A percentile compares a stretch with the other conserved stretches of the same genome.
Conservation (phyloP, 2,329 filamentous ascomycete genomes). For the Xylaria sp. region DNA sequence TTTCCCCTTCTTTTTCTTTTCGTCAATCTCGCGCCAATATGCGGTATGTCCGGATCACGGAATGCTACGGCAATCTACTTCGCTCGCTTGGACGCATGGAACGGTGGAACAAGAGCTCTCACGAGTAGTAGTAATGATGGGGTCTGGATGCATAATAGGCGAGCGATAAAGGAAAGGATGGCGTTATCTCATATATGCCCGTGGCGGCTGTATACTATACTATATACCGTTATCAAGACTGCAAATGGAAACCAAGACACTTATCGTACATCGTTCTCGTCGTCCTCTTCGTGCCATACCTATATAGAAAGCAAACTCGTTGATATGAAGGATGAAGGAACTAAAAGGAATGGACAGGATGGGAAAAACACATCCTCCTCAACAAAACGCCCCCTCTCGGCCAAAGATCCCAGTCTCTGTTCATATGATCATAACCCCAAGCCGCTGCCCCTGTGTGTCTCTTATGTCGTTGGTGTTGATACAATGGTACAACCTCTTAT, state of each 20-base stretch:
- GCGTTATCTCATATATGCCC: background rate
- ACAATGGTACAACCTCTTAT: conserved; percentile 19
- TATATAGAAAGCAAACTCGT: conserved; percentile 1
- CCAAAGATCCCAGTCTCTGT: conserved; percentile 7
- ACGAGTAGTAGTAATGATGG: background rate
- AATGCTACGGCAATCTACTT: no score
- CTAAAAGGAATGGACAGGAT: background rate
- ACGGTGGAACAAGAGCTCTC: background rate
- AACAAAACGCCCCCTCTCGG: conserved; percentile 18
- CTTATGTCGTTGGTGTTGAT: conserved; percentile 22
- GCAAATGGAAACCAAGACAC: conserved; percentile 1
- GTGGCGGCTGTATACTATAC: conserved; percentile 1
- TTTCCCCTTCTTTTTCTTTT: background rate
- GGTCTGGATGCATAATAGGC: background rate
- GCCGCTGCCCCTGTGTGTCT: background rate
- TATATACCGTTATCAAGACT: conserved; percentile 1
- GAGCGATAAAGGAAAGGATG: background rate
- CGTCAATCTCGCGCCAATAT: background rate
- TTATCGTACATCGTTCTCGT: conserved; percentile 21
- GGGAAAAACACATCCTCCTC: conserved; percentile 5
- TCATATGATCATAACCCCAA: no score
- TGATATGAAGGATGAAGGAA: conserved; percentile 5
- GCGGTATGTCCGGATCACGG: background rate
- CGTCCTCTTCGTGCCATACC: conserved; percentile 8
- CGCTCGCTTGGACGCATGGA: background rate